Evolutionary conservation across 805 yeast species (phyloP).

Genomic region (Candida golubevii): DNA sequence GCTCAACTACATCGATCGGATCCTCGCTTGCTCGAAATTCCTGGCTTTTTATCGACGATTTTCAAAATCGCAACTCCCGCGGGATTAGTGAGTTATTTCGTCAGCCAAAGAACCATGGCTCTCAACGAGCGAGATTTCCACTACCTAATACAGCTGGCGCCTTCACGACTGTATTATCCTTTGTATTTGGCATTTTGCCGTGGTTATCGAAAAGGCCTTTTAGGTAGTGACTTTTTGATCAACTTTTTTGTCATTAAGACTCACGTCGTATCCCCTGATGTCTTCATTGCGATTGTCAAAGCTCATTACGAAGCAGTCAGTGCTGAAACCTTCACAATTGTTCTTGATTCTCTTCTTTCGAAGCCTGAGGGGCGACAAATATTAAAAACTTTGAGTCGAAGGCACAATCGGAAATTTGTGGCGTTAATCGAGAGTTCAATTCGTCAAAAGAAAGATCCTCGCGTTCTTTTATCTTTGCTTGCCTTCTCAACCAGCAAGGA

Average conservation of each 20-base stretch:
- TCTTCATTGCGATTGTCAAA: background rate
- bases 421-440: background rate
- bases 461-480: conserved; percentile 2
- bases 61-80: background rate
- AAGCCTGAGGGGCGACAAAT: conserved; percentile 2
- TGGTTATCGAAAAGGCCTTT: conserved; percentile 1
- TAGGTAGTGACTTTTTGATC: conserved; percentile 3
- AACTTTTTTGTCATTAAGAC: conserved; percentile 3
- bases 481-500: conserved; percentile 4
- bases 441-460: background rate
- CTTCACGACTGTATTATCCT: background rate
- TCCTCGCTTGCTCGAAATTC: conserved; percentile 2
- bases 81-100: background rate
- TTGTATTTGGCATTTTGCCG: conserved; percentile 3
- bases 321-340: background rate
- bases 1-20: background rate
- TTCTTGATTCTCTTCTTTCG: conserved; percentile 1
- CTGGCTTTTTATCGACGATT: conserved; percentile 5
- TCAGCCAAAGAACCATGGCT: background rate
- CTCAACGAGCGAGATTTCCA: conserved; percentile 9
- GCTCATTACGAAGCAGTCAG: background rate
- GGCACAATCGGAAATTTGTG: background rate
- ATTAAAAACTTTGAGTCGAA: conserved; percentile 4
- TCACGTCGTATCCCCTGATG: background rate
- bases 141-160: background rate